A percentile compares a stretch with the other conserved stretches of the same genome.
Conservation (phyloP, 129 eudicot genomes). For the Lactuca saligna region DNA sequence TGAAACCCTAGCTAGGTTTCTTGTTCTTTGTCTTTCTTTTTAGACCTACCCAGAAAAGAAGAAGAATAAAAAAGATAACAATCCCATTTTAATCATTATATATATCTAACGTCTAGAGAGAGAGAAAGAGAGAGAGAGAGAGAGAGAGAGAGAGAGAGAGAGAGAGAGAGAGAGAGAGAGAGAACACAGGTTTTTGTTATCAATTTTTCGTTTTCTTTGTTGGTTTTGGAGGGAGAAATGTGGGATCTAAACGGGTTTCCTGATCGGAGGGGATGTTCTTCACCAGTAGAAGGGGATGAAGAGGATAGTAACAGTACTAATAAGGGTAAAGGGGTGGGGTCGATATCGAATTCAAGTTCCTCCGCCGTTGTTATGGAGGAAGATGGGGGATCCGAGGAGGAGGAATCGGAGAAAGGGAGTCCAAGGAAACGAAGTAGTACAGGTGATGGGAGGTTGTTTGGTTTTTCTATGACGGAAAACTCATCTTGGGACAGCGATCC, state of each 20-base stretch:
- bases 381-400: slow-evolving; percentile 52
- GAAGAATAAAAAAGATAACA: slow-evolving; percentile 17
- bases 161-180: slow-evolving; percentile 22
- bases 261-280: slow-evolving; percentile 33
- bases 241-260: slow-evolving; percentile 93
- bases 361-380: slow-evolving; percentile 69
- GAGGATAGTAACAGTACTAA: slow-evolving; percentile 1
- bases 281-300: slow-evolving; percentile 31
- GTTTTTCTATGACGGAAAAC: slow-evolving; percentile 43
- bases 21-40: slow-evolving; percentile 32
- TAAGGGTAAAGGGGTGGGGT: slow-evolving; percentile 71
- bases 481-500: slow-evolving; percentile 29
- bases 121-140: slow-evolving; percentile 11
- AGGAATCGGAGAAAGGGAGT: slow-evolving; percentile 24
- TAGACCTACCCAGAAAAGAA: slow-evolving; percentile 33
- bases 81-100: slow-evolving; percentile 25
- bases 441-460: slow-evolving; percentile 40
- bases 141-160: neutral
- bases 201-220: slow-evolving; percentile 1
- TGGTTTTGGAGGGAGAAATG: slow-evolving; percentile 43
- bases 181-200: neutral
- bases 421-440: slow-evolving; percentile 20
- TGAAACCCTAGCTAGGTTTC: slow-evolving; percentile 53
- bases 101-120: slow-evolving; percentile 20
- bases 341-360: slow-evolving; percentile 57